Conservation (phyloP, 345 rosid genomes). For the Eucalyptus cladocalyx region DNA sequence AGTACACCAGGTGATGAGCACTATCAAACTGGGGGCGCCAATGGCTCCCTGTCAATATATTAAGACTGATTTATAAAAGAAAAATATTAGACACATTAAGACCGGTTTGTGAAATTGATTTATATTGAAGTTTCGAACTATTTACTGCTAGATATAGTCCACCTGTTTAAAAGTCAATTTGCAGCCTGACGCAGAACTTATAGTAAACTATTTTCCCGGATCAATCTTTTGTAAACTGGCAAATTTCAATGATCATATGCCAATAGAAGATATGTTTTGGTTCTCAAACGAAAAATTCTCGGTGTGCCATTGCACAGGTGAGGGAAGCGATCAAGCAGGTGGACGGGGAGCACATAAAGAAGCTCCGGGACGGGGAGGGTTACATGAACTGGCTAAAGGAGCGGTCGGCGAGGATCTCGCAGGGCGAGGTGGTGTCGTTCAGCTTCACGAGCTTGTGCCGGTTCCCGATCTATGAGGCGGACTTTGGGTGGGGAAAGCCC, state of each 20-base stretch:
- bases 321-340: background rate
- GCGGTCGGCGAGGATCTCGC: background rate
- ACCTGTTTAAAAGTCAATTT: too few relatives aligned
- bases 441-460: slow-evolving; percentile 24
- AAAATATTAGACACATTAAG: background rate
- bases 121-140: too few relatives aligned
- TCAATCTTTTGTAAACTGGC: too few relatives aligned
- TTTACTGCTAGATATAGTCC: too few relatives aligned
- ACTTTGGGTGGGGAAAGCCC: slow-evolving; percentile 29
- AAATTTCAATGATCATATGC: background rate
- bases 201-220: too few relatives aligned
- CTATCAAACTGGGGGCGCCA: background rate
- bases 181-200: too few relatives aligned
- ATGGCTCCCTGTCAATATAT: background rate
- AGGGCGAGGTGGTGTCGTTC: slow-evolving; percentile 1
- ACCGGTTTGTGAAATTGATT: too few relatives aligned
- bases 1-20: background rate
- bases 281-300: background rate
- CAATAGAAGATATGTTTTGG: background rate
- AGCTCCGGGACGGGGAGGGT: background rate
- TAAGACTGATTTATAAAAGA: background rate
- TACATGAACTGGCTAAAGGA: background rate
- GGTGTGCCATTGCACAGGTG: background rate
- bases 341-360: background rate
- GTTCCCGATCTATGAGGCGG: slow-evolving; percentile 27